Percentiles rank a stretch among this genome's conserved stretches.
Conservation (phyloP, 2,329 filamentous ascomycete species). For the Talaromyces atroroseus region DNA sequence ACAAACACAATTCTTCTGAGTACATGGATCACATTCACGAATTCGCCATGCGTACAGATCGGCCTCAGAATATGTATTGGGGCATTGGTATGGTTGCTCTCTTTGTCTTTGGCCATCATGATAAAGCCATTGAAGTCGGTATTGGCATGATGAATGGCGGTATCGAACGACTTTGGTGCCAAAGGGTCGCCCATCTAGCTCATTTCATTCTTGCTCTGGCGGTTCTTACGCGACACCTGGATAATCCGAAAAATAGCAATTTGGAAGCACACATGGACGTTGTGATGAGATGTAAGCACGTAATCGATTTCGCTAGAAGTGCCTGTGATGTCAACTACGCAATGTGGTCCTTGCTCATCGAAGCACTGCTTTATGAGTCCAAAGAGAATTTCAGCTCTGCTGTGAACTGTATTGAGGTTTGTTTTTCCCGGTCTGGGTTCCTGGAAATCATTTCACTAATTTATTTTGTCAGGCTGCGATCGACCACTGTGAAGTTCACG, state of each 20-base stretch:
- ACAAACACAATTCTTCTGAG: conserved; percentile 45
- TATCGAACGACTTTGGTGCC: conserved; percentile 43
- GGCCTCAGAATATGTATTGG: conserved; percentile 52
- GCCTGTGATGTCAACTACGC: conserved; percentile 57
- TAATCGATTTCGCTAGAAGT: conserved; percentile 48
- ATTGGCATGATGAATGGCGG: conserved; percentile 36
- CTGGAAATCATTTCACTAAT: not conserved
- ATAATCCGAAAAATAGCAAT: conserved; percentile 39
- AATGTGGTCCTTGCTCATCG: conserved; percentile 52
- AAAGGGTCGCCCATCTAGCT: conserved; percentile 37
- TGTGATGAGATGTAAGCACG: conserved; percentile 45
- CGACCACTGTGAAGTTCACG: conserved; percentile 55
- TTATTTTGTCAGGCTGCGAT: conserved; percentile 39
- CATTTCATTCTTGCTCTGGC: conserved; percentile 44
- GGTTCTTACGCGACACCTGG: conserved; percentile 39
- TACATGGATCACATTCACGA: conserved; percentile 47
- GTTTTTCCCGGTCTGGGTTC: not conserved
- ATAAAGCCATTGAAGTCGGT: conserved; percentile 40
- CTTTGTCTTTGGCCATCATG: conserved; percentile 44
- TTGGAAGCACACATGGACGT: conserved; percentile 45
- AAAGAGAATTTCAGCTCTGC: conserved; percentile 41
- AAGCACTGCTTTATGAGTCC: conserved; percentile 51
- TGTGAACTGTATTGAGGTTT: conserved; percentile 34
- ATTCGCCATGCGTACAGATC: conserved; percentile 45
- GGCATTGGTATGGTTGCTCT: conserved; percentile 44